Percentiles rank a stretch among this genome's conserved stretches.
These are phyloP conservation scores for Metarhizium sp. DNA, from an alignment of 2,329 filamentous ascomycete species.

Conservation along the genomic window DNA sequence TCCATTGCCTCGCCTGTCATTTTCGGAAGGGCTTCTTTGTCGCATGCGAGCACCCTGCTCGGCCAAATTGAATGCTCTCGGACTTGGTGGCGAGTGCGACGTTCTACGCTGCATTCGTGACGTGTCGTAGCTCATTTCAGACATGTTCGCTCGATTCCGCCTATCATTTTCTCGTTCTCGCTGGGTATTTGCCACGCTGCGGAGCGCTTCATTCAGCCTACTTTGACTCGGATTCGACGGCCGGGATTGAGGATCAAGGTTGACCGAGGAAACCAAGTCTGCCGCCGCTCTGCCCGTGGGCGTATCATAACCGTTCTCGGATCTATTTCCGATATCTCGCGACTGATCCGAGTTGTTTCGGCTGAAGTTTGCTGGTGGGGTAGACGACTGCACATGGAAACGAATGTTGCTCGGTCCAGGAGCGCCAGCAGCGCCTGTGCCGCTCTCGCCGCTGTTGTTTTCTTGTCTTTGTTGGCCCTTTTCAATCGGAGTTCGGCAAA, in stretches of 20 bases:
- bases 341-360: slow-evolving; percentile 3
- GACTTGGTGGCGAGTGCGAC: slow-evolving; percentile 28
- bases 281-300: slow-evolving; percentile 6
- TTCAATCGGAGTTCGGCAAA: slow-evolving; percentile 57
- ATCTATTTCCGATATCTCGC: background rate
- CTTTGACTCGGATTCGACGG: slow-evolving; percentile 12
- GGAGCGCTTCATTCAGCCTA: slow-evolving; percentile 20
- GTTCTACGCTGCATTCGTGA: slow-evolving; percentile 26
- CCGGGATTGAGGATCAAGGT: slow-evolving; percentile 17
- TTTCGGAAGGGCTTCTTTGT: slow-evolving; percentile 29
- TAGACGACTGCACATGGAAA: background rate
- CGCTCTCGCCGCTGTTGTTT: slow-evolving; percentile 4
- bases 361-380: background rate
- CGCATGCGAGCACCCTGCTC: slow-evolving; percentile 24
- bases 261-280: slow-evolving; percentile 9
- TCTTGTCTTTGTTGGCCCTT: slow-evolving; percentile 15
- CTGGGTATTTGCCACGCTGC: slow-evolving; percentile 18
- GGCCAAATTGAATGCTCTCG: slow-evolving; percentile 17
- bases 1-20: slow-evolving; percentile 18
- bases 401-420: background rate
- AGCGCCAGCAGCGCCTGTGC: background rate
- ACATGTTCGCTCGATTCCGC: slow-evolving; percentile 15
- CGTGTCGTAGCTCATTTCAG: slow-evolving; percentile 22
- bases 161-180: slow-evolving; percentile 14
- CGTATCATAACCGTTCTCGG: background rate